Conservation (phyloP, 75 land plant species). For the Larix kaempferi region DNA sequence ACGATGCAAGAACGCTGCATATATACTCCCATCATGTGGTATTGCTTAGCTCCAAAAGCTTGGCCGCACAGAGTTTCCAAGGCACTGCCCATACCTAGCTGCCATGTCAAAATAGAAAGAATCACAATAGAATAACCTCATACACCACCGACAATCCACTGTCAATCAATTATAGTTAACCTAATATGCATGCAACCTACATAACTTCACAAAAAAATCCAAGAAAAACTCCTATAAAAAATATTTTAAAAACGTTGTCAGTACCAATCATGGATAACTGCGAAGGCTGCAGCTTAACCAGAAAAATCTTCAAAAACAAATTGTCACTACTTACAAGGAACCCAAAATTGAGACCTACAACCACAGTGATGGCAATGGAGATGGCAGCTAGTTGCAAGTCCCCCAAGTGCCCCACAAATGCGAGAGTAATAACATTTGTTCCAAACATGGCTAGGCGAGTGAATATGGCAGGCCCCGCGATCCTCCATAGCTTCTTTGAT, state of each 20-base stretch:
- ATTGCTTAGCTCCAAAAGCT: slow-evolving; percentile 55
- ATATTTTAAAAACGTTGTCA: too few relatives aligned
- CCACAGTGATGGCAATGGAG: slow-evolving; percentile 34
- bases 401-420: slow-evolving; percentile 54
- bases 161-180: too few relatives aligned
- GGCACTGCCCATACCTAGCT: slow-evolving; percentile 77
- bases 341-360: slow-evolving; percentile 35
- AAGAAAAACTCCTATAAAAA: too few relatives aligned
- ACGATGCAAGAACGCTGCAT: slow-evolving; percentile 60
- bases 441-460: slow-evolving; percentile 19
- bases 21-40: slow-evolving; percentile 58
- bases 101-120: not conserved
- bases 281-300: too few relatives aligned
- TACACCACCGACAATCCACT: too few relatives aligned
- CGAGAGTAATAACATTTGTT: slow-evolving; percentile 30
- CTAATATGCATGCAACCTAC: too few relatives aligned
- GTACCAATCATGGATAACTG: too few relatives aligned
- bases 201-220: too few relatives aligned
- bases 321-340: slow-evolving; percentile 18
- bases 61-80: slow-evolving; percentile 78
- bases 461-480: slow-evolving; percentile 37
- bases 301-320: too few relatives aligned
- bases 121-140: too few relatives aligned
- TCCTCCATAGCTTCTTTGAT: slow-evolving; percentile 21
- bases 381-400: slow-evolving; percentile 39